A percentile compares a stretch with the other conserved stretches of the same genome.
Conservation (phyloP, 73 alveolate species). For the Paramecium bursaria region DNA sequence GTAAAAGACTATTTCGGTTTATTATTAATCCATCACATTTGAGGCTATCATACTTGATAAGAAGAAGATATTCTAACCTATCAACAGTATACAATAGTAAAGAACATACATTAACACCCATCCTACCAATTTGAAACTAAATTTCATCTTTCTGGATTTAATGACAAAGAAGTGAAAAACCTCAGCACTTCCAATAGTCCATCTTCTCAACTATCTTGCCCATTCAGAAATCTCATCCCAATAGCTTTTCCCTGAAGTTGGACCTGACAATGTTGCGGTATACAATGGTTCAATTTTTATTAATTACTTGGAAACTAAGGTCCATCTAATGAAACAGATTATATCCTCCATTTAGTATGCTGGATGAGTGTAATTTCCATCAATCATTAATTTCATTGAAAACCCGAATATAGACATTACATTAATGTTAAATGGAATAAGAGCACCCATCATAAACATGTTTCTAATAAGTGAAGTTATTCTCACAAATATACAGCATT, state of each 20-base stretch:
- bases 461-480: slow-evolving; percentile 66
- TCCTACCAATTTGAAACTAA: background rate
- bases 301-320: background rate
- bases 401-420: slow-evolving; percentile 63
- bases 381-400: slow-evolving; percentile 52
- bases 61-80: background rate
- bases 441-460: slow-evolving; percentile 70
- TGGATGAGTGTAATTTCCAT: slow-evolving; percentile 73
- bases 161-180: slow-evolving; percentile 71
- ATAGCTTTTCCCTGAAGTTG: slow-evolving; percentile 66
- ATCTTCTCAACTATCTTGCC: slow-evolving; percentile 70
- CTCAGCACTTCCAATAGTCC: slow-evolving; percentile 77
- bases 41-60: background rate
- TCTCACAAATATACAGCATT: slow-evolving; percentile 66
- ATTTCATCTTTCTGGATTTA: background rate
- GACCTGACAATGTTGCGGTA: slow-evolving; percentile 74
- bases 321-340: slow-evolving; percentile 75
- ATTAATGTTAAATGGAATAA: slow-evolving; percentile 69
- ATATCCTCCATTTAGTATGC: slow-evolving; percentile 74
- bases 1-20: background rate
- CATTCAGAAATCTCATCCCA: slow-evolving; percentile 68
- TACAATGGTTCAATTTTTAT: slow-evolving; percentile 53
- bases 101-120: slow-evolving; percentile 24
- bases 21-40: background rate
- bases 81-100: slow-evolving; percentile 17